Evolutionary conservation across 2,329 filamentous ascomycete genomes (phyloP).

Genomic region (Colletotrichum sp.): DNA sequence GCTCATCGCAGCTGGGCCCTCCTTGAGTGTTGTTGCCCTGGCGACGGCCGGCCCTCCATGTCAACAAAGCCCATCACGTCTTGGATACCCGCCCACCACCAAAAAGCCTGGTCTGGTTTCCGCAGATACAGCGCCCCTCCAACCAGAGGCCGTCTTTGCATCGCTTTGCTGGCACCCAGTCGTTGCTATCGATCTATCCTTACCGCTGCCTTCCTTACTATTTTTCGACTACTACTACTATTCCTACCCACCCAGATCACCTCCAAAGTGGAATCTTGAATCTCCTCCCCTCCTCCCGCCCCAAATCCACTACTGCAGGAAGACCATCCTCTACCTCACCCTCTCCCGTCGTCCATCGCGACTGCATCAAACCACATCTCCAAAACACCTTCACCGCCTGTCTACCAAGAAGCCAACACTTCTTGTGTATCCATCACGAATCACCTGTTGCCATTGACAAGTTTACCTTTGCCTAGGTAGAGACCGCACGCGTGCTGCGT

Average conservation of each 20-base stretch:
- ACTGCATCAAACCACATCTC: not conserved
- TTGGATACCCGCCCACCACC: slow-evolving; percentile 19
- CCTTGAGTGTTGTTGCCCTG: slow-evolving; percentile 30
- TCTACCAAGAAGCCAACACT: slow-evolving; percentile 2
- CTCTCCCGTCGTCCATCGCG: slow-evolving; percentile 2
- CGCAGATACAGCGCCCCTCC: slow-evolving; percentile 24
- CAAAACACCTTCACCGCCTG: not conserved
- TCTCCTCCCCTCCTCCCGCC: slow-evolving; percentile 17
- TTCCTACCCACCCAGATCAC: slow-evolving; percentile 18
- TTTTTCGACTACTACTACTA: not conserved
- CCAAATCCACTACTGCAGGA: slow-evolving; percentile 20
- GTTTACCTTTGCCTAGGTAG: slow-evolving; percentile 21
- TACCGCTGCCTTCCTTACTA: not conserved
- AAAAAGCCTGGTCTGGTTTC: slow-evolving; percentile 23
- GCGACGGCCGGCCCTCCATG: slow-evolving; percentile 23
- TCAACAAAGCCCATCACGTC: slow-evolving; percentile 34
- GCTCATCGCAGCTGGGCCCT: not conserved
- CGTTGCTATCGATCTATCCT: not conserved
- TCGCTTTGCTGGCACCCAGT: not conserved
- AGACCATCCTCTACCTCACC: slow-evolving; percentile 2
- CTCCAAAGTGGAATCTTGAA: slow-evolving; percentile 23
- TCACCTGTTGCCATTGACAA: slow-evolving; percentile 14
- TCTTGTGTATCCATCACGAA: not conserved
- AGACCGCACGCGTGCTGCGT: slow-evolving; percentile 4
- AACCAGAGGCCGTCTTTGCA: not conserved